A percentile compares a stretch with the other conserved stretches of the same genome.
These are phyloP conservation scores for Knoxdaviesia proteae DNA, from an alignment of 2,329 filamentous ascomycete genomes.

Conservation along the genomic window DNA sequence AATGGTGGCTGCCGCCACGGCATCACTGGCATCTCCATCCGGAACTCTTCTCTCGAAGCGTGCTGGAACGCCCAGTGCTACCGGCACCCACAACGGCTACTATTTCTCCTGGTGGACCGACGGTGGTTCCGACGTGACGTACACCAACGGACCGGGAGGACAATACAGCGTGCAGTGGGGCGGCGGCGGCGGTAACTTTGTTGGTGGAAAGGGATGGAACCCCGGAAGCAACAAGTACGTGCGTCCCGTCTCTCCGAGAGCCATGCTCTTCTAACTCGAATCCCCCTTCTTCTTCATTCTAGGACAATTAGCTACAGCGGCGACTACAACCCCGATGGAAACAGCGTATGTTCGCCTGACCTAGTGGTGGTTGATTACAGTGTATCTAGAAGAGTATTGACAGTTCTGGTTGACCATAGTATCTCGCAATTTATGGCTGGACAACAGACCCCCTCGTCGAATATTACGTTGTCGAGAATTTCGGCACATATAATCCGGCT, in stretches of 20 bases:
- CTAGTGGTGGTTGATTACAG: too few species aligned
- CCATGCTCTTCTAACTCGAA: neutral
- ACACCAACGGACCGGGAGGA: slow-evolving; percentile 21
- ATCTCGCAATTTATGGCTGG: slow-evolving; percentile 19
- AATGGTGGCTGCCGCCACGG: neutral
- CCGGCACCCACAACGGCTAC: slow-evolving; percentile 18
- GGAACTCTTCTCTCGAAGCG: neutral
- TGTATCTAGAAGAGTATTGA: too few species aligned
- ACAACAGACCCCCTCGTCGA: slow-evolving; percentile 14
- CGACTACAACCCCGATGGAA: slow-evolving; percentile 13
- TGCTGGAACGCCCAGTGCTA: slow-evolving; percentile 14
- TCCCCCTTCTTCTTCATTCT: neutral
- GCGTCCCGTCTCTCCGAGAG: too few species aligned
- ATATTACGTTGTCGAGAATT: slow-evolving; percentile 18
- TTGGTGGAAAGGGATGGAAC: slow-evolving; percentile 37
- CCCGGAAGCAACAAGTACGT: slow-evolving; percentile 26
- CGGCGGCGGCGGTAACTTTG: slow-evolving; percentile 24
- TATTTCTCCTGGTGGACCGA: slow-evolving; percentile 30
- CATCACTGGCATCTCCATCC: slow-evolving; percentile 2
- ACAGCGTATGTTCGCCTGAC: slow-evolving; percentile 5
- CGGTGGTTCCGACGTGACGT: slow-evolving; percentile 19
- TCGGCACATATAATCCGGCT: slow-evolving; percentile 16
- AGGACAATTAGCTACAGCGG: slow-evolving; percentile 11
- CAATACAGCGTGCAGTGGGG: slow-evolving; percentile 23
- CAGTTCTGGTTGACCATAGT: slow-evolving; percentile 1